Conservation (phyloP, 2,329 filamentous ascomycete species). For the Penicillium thymicola region DNA sequence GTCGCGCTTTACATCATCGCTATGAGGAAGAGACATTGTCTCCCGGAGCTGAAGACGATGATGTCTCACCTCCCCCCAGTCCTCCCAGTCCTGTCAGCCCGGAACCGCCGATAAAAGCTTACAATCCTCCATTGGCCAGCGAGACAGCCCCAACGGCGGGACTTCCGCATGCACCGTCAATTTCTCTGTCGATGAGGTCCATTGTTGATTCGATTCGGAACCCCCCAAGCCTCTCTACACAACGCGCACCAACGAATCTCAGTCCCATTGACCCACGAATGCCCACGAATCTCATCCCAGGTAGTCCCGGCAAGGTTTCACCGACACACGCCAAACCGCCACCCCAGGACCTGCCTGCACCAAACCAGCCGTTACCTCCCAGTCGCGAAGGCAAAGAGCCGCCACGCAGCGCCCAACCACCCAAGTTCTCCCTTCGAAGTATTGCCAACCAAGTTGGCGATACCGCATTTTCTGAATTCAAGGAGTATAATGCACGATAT, state of each 20-base stretch:
- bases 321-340: conserved; percentile 10
- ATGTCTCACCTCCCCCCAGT: conserved; percentile 8
- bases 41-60: conserved; percentile 21
- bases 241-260: conserved; percentile 15
- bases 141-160: conserved; percentile 31
- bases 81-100: conserved; percentile 12
- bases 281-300: conserved; percentile 24
- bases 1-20: conserved; percentile 48
- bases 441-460: conserved; percentile 52
- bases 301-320: conserved; percentile 16
- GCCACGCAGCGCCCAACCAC: conserved; percentile 23
- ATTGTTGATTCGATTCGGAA: conserved; percentile 27
- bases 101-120: conserved; percentile 10
- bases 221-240: conserved; percentile 22
- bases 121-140: conserved; percentile 18
- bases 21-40: conserved; percentile 33
- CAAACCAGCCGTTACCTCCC: conserved; percentile 6
- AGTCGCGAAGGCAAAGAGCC: conserved; percentile 15
- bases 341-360: conserved; percentile 13
- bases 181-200: conserved; percentile 17
- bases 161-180: conserved; percentile 22
- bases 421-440: conserved; percentile 36
- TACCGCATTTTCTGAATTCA: conserved; percentile 68
- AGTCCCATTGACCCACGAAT: conserved; percentile 26
- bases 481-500: conserved; percentile 67